Percentiles rank a stretch among this genome's conserved stretches.
Evolutionary conservation across 176 grass and related monocot genomes (phyloP).

Genomic region (Oryza coarctata): DNA sequence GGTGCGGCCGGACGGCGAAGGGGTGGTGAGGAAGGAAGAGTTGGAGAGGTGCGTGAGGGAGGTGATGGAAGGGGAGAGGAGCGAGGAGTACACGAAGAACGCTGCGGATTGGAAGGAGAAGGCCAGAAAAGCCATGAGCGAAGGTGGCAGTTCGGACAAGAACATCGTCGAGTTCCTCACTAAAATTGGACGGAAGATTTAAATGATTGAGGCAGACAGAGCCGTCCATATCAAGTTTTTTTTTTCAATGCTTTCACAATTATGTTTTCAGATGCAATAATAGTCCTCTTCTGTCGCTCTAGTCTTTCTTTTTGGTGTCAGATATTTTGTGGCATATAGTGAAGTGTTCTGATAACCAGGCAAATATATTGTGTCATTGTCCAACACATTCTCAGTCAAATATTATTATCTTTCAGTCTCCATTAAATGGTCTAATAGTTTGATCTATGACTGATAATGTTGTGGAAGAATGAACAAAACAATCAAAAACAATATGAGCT

Average conservation of each 20-base stretch:
- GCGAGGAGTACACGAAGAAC: constrained; percentile 32
- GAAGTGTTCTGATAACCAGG: too few relatives aligned
- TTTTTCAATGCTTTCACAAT: neutral
- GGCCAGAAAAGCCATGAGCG: constrained; percentile 35
- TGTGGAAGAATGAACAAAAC: too few relatives aligned
- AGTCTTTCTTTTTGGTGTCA: too few relatives aligned
- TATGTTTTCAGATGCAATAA: neutral
- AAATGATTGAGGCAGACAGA: neutral
- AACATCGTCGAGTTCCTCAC: constrained; percentile 50
- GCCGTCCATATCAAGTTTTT: too few relatives aligned
- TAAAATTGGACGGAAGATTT: neutral
- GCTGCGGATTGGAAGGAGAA: constrained; percentile 31
- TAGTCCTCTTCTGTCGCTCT: too few relatives aligned
- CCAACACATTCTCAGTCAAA: too few relatives aligned
- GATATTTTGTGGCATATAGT: too few relatives aligned
- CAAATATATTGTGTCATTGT: too few relatives aligned
- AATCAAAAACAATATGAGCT: too few relatives aligned
- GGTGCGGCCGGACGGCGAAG: neutral
- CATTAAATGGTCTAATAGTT: too few relatives aligned
- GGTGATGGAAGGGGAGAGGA: neutral
- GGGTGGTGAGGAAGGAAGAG: constrained; percentile 13
- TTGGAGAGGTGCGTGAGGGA: constrained; percentile 15
- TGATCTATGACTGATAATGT: too few relatives aligned
- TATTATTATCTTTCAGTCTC: too few relatives aligned
- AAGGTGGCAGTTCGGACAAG: constrained; percentile 44